These are phyloP conservation scores for Claviceps capensis DNA, from an alignment of 2,329 filamentous ascomycete genomes.

Conservation along the genomic window DNA sequence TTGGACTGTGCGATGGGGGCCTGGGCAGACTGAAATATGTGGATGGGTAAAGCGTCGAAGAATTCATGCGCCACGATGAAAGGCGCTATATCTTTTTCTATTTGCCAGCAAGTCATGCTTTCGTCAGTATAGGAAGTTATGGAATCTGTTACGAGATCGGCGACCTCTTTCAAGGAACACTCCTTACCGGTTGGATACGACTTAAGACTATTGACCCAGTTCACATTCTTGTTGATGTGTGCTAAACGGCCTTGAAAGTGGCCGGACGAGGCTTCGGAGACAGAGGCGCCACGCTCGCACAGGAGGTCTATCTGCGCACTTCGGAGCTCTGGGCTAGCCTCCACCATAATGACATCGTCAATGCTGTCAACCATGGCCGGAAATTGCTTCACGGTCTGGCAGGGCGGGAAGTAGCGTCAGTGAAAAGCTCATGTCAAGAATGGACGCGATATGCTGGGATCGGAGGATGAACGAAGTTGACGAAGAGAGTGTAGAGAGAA, in stretches of 20 bases:
- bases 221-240: slow-evolving; percentile 58
- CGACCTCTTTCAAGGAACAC: neutral
- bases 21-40: slow-evolving; percentile 72
- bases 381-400: slow-evolving; percentile 71
- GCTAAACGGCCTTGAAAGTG: slow-evolving; percentile 63
- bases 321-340: slow-evolving; percentile 73
- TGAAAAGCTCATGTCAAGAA: neutral
- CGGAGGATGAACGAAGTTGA: neutral
- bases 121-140: neutral
- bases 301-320: slow-evolving; percentile 68
- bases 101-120: neutral
- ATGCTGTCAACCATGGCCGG: slow-evolving; percentile 62
- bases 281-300: slow-evolving; percentile 54
- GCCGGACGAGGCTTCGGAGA: slow-evolving; percentile 60
- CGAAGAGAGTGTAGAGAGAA: neutral
- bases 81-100: slow-evolving; percentile 57
- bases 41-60: slow-evolving; percentile 94
- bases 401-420: neutral
- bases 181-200: slow-evolving; percentile 56
- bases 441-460: neutral
- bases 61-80: slow-evolving; percentile 97
- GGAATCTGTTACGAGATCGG: too few relatives aligned
- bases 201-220: slow-evolving; percentile 83
- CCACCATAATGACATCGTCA: slow-evolving; percentile 83
- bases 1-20: slow-evolving; percentile 12